Conservation (phyloP, 1,284 basidiomycete genomes). For the Heterobasidion parviporum region DNA sequence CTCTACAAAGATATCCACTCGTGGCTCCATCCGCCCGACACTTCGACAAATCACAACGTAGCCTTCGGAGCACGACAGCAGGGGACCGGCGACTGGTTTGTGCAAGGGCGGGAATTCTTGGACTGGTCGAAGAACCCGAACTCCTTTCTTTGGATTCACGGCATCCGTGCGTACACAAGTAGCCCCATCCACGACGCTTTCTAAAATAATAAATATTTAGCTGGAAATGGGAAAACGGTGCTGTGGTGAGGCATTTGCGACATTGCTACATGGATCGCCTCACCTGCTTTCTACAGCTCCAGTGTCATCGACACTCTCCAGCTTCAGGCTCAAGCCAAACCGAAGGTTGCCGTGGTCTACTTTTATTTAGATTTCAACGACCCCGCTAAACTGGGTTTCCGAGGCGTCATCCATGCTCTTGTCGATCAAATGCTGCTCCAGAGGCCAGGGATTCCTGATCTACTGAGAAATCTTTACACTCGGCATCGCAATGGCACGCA, state of each 20-base stretch:
- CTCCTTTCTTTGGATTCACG: neutral
- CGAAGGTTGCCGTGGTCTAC: neutral
- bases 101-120: neutral
- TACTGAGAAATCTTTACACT: neutral
- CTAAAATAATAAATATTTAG: neutral
- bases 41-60: neutral
- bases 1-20: too few relatives aligned
- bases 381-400: neutral
- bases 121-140: neutral
- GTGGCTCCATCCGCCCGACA: neutral
- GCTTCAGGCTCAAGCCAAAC: neutral
- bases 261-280: too few relatives aligned
- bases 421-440: neutral
- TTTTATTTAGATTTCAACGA: constrained; percentile 3
- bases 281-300: neutral
- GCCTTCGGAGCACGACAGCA: neutral
- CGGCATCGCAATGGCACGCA: neutral
- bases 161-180: neutral
- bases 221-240: constrained; percentile 1
- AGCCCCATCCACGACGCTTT: too few relatives aligned
- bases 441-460: neutral
- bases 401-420: neutral
- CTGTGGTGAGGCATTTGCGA: neutral
- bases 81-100: neutral
- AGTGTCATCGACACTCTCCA: constrained; percentile 1